Conservation (phyloP, 805 yeast species). For the Wickerhamiella siamensis region DNA sequence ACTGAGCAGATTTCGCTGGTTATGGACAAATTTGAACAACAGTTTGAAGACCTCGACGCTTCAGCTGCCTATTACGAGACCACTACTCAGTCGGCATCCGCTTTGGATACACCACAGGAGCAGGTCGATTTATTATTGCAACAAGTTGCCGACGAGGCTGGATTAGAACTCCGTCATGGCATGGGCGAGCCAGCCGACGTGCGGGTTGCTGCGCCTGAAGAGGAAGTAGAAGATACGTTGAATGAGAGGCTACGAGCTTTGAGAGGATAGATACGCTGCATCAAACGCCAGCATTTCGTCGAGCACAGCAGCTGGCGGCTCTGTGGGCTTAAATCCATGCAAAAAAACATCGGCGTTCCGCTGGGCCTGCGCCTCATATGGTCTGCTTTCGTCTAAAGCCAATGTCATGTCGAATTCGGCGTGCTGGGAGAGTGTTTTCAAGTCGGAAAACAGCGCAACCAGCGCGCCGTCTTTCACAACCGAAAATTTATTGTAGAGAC, state of each 20-base stretch:
- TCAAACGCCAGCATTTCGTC: constrained; percentile 13
- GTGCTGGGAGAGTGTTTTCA: background rate
- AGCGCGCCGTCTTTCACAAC: constrained; percentile 5
- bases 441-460: constrained; percentile 4
- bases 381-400: constrained; percentile 9
- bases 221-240: constrained; percentile 70
- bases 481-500: constrained; percentile 6
- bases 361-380: constrained; percentile 10
- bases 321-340: constrained; percentile 4
- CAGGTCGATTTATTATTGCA: constrained; percentile 83
- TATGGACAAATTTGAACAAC: constrained; percentile 94
- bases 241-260: constrained; percentile 83
- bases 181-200: constrained; percentile 36
- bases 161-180: constrained; percentile 78
- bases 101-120: constrained; percentile 83
- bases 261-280: constrained; percentile 35
- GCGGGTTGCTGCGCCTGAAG: constrained; percentile 31
- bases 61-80: constrained; percentile 84
- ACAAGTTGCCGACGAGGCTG: constrained; percentile 95
- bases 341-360: constrained; percentile 11
- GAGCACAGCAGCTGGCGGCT: constrained; percentile 5
- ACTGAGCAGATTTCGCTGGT: constrained; percentile 81
- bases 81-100: constrained; percentile 78
- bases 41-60: constrained; percentile 91
- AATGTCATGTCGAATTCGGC: constrained; percentile 5